Evolutionary conservation across 371 early-diverging fungal genomes (phyloP).

Genomic region (Rhizopus sp.): DNA sequence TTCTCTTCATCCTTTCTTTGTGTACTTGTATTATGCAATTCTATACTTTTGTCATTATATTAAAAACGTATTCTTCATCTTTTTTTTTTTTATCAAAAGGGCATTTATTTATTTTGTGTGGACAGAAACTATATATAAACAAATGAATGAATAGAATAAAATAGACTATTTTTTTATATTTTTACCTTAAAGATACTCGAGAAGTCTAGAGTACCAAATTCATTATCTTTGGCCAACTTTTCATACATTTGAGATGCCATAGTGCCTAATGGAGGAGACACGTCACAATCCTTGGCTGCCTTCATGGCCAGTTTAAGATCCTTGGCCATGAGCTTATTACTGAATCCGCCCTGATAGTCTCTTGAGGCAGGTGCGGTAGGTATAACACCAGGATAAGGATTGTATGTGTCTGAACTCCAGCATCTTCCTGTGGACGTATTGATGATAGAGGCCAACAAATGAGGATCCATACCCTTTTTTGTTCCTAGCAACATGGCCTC

Average conservation of each 20-base stretch:
- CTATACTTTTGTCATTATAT: not conserved
- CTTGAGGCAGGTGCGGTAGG: slow-evolving; percentile 82
- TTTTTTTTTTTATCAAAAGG: not conserved
- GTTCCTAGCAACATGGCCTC: slow-evolving; percentile 93
- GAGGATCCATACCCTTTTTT: slow-evolving; percentile 89
- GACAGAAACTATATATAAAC: not conserved
- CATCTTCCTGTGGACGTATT: slow-evolving; percentile 90
- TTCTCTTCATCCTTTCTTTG: not conserved
- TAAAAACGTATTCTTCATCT: slow-evolving; percentile 4
- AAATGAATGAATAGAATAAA: not conserved
- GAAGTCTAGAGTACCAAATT: slow-evolving; percentile 71
- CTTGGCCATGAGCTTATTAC: slow-evolving; percentile 88
- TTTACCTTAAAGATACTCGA: slow-evolving; percentile 72
- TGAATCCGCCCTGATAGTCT: slow-evolving; percentile 92
- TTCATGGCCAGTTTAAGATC: slow-evolving; percentile 90
- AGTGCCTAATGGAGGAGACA: slow-evolving; percentile 73
- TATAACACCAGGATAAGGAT: slow-evolving; percentile 88
- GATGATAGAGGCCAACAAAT: slow-evolving; percentile 80
- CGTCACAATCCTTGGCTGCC: slow-evolving; percentile 81
- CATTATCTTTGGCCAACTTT: slow-evolving; percentile 57
- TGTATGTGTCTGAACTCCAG: slow-evolving; percentile 92
- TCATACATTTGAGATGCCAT: slow-evolving; percentile 82
- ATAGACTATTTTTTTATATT: too few relatives aligned
- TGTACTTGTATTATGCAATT: not conserved
- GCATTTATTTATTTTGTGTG: not conserved